Evolutionary conservation across 768 basidiomycete genomes (phyloP), one percentile per base, ranked within the genome.

Genomic region (Phallus indusiatus): DNA sequence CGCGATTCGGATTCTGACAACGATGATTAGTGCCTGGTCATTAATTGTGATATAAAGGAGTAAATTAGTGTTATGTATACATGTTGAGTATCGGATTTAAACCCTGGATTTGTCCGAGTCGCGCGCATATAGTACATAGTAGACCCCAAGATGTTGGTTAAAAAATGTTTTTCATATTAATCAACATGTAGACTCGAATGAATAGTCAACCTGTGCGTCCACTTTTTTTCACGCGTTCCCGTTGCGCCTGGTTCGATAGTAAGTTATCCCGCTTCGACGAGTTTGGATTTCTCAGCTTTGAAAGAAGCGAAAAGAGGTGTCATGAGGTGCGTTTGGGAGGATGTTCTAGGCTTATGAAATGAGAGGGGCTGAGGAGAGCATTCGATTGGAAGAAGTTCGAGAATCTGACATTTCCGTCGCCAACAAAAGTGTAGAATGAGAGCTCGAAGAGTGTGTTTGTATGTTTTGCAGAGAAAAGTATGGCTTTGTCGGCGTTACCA

Each of bases 401-500:
- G 21, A 20, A 28, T 2, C 18, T 18, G 11, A 48, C 47, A 14
- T 24, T 47, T 20, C 12, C 9, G 20, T 14, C 21, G 37, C 9
- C 11, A 8, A 8, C 36, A 16, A 37, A 37, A 37, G 16, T 16
- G 36, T 20, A 64, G 47, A 21, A 58, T 62, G 1, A 64, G 57
- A 17, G 55, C 49, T 22, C 52, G 59, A 42, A 65, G 63, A 50
- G 64, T 47, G 34, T 64, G 53, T 28, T 62, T 56, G 49, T 65
- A 65, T 2, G 63, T 24, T 11, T 17, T 48, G 54, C 61, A 49
- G 36, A 65, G 63, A 53, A 58, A 65, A 20, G 59, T 59, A 64
- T 54, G 5, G 64, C 64, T 36, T 34, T 22, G 8, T 35, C 35
- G 14, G 42, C 42, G 24, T 17, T 7, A 20, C 55, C 35, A 33